These are phyloP conservation scores for Penicillium ucsense DNA, from an alignment of 495 filamentous ascomycete genomes.

Conservation along the genomic window DNA sequence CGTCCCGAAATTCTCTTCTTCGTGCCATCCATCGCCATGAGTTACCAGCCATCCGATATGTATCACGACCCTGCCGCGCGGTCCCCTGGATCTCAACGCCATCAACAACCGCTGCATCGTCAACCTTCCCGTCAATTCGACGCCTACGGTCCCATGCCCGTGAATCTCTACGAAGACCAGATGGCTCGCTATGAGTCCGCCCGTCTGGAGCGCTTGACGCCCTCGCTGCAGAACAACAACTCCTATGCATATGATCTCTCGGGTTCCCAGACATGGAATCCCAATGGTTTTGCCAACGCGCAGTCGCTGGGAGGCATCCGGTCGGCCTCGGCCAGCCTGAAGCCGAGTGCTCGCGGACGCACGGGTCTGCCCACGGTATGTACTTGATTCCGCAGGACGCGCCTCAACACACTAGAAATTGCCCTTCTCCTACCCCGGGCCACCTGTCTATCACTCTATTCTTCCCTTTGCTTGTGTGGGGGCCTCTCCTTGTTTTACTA, in stretches of 20 bases:
- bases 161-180: constrained; percentile 56
- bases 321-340: constrained; percentile 47
- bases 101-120: constrained; percentile 56
- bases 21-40: constrained; percentile 29
- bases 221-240: constrained; percentile 39
- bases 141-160: constrained; percentile 50
- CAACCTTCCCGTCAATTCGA: constrained; percentile 63
- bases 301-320: constrained; percentile 45
- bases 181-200: constrained; percentile 50
- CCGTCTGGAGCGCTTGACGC: constrained; percentile 51
- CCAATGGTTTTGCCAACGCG: constrained; percentile 42
- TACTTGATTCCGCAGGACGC: constrained; percentile 4
- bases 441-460: neutral
- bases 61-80: constrained; percentile 52
- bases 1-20: constrained; percentile 17
- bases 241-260: constrained; percentile 51
- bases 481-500: too few species aligned
- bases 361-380: constrained; percentile 51
- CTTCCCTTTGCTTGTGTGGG: neutral
- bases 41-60: constrained; percentile 54
- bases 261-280: constrained; percentile 60
- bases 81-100: constrained; percentile 52
- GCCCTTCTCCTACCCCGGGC: neutral
- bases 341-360: constrained; percentile 43
- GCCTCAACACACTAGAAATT: neutral